These are phyloP conservation scores for Amoebophrya sp. DNA, from an alignment of 169 alveolate species.

Conservation along the genomic window DNA sequence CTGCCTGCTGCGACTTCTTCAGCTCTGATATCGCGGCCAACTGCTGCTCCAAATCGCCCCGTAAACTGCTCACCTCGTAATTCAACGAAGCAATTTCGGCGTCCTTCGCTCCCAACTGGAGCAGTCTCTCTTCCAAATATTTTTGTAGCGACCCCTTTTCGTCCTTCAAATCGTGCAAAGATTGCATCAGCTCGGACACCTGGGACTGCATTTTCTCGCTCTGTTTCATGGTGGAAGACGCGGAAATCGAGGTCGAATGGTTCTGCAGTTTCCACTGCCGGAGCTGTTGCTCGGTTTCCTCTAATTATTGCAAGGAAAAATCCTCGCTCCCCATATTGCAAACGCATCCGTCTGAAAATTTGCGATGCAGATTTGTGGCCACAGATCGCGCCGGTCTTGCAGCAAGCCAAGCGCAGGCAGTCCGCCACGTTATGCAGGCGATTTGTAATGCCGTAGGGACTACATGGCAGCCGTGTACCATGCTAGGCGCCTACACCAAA, in stretches of 20 bases:
- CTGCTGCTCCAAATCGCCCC: neutral
- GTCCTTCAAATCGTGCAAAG: neutral
- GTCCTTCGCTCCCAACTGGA: neutral
- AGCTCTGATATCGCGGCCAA: neutral
- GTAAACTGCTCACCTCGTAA: neutral
- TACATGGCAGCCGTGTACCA: no score
- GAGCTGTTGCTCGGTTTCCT: neutral
- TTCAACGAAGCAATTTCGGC: neutral
- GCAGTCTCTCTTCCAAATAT: neutral
- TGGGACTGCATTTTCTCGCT: neutral
- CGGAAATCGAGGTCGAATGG: neutral
- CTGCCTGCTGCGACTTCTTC: no score
- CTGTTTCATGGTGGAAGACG: neutral
- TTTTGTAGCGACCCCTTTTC: neutral
- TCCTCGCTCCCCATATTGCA: no score
- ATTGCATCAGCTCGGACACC: neutral
- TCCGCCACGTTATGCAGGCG: no score
- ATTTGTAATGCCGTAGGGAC: no score
- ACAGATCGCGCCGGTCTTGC: no score
- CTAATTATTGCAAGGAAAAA: no score
- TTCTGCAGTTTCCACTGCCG: neutral
- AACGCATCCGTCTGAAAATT: no score
- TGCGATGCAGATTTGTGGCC: no score
- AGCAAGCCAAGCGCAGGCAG: no score
- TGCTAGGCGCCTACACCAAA: no score